Evolutionary conservation across 805 yeast species (phyloP).

Genomic region (Candida hungchunana): DNA sequence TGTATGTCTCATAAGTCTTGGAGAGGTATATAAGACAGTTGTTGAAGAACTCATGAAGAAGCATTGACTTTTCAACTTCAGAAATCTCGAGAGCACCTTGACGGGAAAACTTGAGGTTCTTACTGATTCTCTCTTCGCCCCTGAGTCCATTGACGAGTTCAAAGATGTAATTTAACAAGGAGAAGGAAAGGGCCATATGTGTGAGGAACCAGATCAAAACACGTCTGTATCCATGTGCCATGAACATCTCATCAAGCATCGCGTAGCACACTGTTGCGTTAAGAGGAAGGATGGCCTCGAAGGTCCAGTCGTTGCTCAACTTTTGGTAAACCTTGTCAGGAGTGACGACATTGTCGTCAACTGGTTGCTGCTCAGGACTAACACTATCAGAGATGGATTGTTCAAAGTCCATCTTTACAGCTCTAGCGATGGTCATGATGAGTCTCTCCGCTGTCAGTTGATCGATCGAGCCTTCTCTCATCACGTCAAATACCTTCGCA

Average conservation of each 20-base stretch:
- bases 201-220: slow-evolving; percentile 65
- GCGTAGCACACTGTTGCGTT: slow-evolving; percentile 52
- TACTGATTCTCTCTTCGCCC: slow-evolving; percentile 35
- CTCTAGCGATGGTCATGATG: slow-evolving; percentile 48
- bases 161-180: slow-evolving; percentile 58
- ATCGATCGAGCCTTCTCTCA: slow-evolving; percentile 27
- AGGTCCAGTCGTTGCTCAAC: slow-evolving; percentile 40
- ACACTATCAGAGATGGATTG: slow-evolving; percentile 26
- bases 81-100: slow-evolving; percentile 51
- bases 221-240: slow-evolving; percentile 62
- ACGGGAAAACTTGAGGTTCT: slow-evolving; percentile 44
- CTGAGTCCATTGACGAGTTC: slow-evolving; percentile 55
- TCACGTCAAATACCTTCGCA: slow-evolving; percentile 19
- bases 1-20: slow-evolving; percentile 27
- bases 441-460: slow-evolving; percentile 35
- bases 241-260: slow-evolving; percentile 65
- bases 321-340: slow-evolving; percentile 49
- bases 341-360: slow-evolving; percentile 31
- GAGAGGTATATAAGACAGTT: slow-evolving; percentile 44
- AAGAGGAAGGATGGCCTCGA: slow-evolving; percentile 47
- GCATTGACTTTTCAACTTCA: slow-evolving; percentile 58
- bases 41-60: slow-evolving; percentile 66
- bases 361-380: slow-evolving; percentile 19
- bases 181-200: slow-evolving; percentile 51
- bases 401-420: slow-evolving; percentile 42